Conservation (phyloP, 106 monocot species). For the Dioscorea dumetorum region DNA sequence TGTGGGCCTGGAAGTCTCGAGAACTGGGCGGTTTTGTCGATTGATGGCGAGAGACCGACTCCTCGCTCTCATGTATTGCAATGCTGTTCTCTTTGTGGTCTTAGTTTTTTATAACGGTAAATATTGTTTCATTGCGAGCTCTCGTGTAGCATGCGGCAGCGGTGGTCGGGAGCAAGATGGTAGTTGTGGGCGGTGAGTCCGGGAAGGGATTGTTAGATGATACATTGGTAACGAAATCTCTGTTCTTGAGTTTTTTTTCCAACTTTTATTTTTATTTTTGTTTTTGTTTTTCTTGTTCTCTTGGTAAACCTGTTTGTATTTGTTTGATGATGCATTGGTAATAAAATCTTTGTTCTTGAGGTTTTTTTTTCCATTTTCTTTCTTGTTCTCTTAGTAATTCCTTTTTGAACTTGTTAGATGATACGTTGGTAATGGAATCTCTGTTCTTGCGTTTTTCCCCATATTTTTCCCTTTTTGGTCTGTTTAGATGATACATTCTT, state of each 20-base stretch:
- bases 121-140: not conserved
- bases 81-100: not conserved
- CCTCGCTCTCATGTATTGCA: conserved; percentile 66
- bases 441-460: not conserved
- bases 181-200: conserved; percentile 93
- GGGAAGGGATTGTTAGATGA: conserved; percentile 72
- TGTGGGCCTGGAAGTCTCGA: conserved; percentile 40
- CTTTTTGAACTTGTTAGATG: conserved; percentile 46
- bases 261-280: too few species aligned
- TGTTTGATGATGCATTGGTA: conserved; percentile 85
- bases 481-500: not conserved
- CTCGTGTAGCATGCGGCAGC: conserved; percentile 75
- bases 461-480: too few species aligned
- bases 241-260: not conserved
- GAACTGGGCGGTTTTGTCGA: conserved; percentile 70
- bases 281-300: too few species aligned
- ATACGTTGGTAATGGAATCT: conserved; percentile 51
- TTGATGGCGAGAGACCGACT: conserved; percentile 52
- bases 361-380: not conserved
- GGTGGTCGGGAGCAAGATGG: conserved; percentile 80
- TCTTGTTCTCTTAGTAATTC: too few species aligned
- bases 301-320: conserved; percentile 6
- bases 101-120: not conserved
- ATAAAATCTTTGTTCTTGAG: not conserved
- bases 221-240: conserved; percentile 47